Evolutionary conservation across 2,329 filamentous ascomycete genomes (phyloP).

Genomic region (Ceratocystis harringtonii): DNA sequence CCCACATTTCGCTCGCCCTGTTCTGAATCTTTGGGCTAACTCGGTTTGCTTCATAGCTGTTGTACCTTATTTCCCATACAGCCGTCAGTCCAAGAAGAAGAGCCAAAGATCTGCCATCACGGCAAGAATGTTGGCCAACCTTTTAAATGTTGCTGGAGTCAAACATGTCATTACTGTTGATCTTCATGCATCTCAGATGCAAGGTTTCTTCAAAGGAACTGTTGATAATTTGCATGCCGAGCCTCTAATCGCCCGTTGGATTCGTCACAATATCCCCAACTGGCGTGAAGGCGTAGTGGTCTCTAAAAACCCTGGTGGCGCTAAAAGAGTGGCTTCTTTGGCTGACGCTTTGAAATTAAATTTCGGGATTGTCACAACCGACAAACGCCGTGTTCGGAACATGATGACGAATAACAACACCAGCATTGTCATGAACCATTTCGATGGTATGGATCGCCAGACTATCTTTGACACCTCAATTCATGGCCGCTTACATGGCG

Average conservation of each 20-base stretch:
- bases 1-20: background rate
- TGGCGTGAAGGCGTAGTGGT: slow-evolving; percentile 93
- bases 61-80: slow-evolving; percentile 96
- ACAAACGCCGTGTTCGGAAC: slow-evolving; percentile 48
- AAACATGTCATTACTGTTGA: slow-evolving; percentile 97
- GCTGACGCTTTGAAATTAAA: slow-evolving; percentile 93
- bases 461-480: slow-evolving; percentile 26
- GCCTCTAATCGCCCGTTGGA: slow-evolving; percentile 89
- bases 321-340: slow-evolving; percentile 89
- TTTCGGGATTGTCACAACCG: slow-evolving; percentile 90
- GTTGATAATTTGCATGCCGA: slow-evolving; percentile 97
- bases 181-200: slow-evolving; percentile 95
- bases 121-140: slow-evolving; percentile 89
- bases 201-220: slow-evolving; percentile 95
- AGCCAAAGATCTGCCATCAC: slow-evolving; percentile 92
- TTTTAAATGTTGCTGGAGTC: slow-evolving; percentile 83
- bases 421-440: slow-evolving; percentile 60
- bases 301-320: slow-evolving; percentile 94
- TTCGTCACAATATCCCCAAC: slow-evolving; percentile 68
- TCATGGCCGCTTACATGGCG: slow-evolving; percentile 17
- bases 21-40: slow-evolving; percentile 6
- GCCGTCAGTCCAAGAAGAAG: slow-evolving; percentile 98
- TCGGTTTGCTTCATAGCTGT: slow-evolving; percentile 42
- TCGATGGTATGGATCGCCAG: slow-evolving; percentile 43
- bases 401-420: slow-evolving; percentile 67